Evolutionary conservation across 2,329 filamentous ascomycete genomes (phyloP).

Genomic region (Sphaerulina musiva): DNA sequence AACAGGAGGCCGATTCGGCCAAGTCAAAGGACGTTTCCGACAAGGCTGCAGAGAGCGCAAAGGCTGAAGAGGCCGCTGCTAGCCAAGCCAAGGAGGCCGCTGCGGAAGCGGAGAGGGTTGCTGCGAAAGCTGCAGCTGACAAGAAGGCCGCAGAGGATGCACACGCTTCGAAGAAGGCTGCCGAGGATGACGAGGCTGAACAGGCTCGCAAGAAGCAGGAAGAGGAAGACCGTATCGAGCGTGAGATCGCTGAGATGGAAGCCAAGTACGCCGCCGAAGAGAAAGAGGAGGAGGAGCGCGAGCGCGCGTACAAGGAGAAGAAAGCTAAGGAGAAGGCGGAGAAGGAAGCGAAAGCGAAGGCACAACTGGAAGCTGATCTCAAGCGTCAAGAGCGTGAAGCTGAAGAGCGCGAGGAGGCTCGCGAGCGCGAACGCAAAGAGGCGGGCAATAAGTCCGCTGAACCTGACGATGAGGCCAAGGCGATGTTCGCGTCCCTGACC

Average conservation of each 20-base stretch:
- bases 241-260: conserved; percentile 60
- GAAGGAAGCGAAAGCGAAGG: conserved; percentile 58
- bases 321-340: conserved; percentile 58
- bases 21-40: conserved; percentile 38
- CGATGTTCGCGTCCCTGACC: conserved; percentile 45
- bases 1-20: conserved; percentile 50
- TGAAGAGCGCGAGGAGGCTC: conserved; percentile 43
- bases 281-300: conserved; percentile 22
- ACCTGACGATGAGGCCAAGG: conserved; percentile 38
- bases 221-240: conserved; percentile 43
- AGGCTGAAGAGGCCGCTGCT: conserved; percentile 30
- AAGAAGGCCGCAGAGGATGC: conserved; percentile 29
- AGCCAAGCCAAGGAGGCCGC: conserved; percentile 35
- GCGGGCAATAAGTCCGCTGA: conserved; percentile 21
- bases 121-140: conserved; percentile 44
- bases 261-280: conserved; percentile 25
- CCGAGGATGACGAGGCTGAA: conserved; percentile 27
- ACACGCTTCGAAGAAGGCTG: conserved; percentile 33
- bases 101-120: conserved; percentile 41
- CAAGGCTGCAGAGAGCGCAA: conserved; percentile 46
- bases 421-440: conserved; percentile 34
- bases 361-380: conserved; percentile 50
- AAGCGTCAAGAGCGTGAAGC: conserved; percentile 46
- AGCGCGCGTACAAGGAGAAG: conserved; percentile 41
- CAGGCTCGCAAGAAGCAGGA: conserved; percentile 31